These are phyloP conservation scores for Beauveria caledonica DNA, from an alignment of 2,329 filamentous ascomycete genomes.

Conservation along the genomic window DNA sequence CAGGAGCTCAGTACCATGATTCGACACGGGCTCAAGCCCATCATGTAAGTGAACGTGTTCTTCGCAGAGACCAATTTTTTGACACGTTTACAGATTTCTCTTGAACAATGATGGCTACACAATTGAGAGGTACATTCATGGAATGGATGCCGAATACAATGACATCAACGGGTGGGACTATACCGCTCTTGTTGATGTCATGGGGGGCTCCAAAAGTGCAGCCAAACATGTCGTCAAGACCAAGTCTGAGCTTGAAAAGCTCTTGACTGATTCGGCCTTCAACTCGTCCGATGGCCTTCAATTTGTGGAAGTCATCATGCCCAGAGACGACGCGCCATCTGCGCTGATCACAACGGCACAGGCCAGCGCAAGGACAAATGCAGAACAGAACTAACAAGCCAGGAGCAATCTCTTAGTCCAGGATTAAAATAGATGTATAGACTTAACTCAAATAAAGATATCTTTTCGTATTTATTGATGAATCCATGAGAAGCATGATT, in stretches of 20 bases:
- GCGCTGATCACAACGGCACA: slow-evolving; percentile 62
- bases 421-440: not conserved
- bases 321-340: slow-evolving; percentile 66
- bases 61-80: not conserved
- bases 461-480: no score
- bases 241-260: slow-evolving; percentile 55
- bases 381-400: slow-evolving; percentile 23
- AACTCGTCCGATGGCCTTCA: slow-evolving; percentile 47
- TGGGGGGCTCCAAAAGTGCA: slow-evolving; percentile 54
- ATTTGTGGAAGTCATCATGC: slow-evolving; percentile 78
- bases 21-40: slow-evolving; percentile 62
- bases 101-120: slow-evolving; percentile 87
- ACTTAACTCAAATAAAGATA: no score
- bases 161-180: slow-evolving; percentile 71
- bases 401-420: not conserved
- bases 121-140: slow-evolving; percentile 83
- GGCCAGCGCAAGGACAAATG: slow-evolving; percentile 61
- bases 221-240: slow-evolving; percentile 62
- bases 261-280: slow-evolving; percentile 60
- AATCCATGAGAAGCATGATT: no score
- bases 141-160: slow-evolving; percentile 72
- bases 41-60: slow-evolving; percentile 51
- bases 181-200: slow-evolving; percentile 57
- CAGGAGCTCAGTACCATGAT: slow-evolving; percentile 84
- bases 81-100: slow-evolving; percentile 43